Evolutionary conservation across 2,329 filamentous ascomycete species (phyloP).

Genomic region (Rhynchosporium secalis): DNA sequence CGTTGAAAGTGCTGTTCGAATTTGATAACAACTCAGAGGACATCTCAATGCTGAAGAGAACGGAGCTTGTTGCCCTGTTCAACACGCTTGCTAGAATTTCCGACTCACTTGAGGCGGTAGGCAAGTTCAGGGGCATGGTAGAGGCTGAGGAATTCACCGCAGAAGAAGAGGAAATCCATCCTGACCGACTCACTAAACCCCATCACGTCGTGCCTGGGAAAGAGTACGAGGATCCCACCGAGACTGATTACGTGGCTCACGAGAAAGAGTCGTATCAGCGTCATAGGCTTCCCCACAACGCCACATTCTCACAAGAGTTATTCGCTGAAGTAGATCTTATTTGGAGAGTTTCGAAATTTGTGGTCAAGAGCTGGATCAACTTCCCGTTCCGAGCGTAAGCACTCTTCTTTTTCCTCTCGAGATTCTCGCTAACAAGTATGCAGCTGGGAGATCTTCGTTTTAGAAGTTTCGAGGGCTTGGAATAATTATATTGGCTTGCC

Average conservation of each 20-base stretch:
- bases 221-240: conserved; percentile 40
- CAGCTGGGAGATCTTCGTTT: conserved; percentile 52
- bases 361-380: conserved; percentile 68
- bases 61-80: conserved; percentile 89
- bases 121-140: conserved; percentile 65
- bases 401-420: not conserved
- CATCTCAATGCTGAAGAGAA: conserved; percentile 74
- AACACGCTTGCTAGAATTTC: conserved; percentile 91
- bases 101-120: conserved; percentile 73
- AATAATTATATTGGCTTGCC: conserved; percentile 64
- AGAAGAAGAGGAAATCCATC: conserved; percentile 10
- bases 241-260: conserved; percentile 26
- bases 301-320: conserved; percentile 57
- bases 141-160: conserved; percentile 38
- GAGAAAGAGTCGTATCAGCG: conserved; percentile 39
- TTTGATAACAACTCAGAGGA: conserved; percentile 65
- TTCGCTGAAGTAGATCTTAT: conserved; percentile 64
- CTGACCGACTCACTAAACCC: conserved; percentile 43
- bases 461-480: conserved; percentile 57
- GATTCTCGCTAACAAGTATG: conserved; percentile 22
- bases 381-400: conserved; percentile 72
- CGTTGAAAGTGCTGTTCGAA: conserved; percentile 94
- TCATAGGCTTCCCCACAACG: conserved; percentile 39
- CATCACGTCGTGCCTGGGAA: conserved; percentile 43
- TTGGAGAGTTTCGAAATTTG: conserved; percentile 60